phyloP scores from a whole-genome alignment of 148 eudicot genomes.

The Amaranthus palmeri region DNA sequence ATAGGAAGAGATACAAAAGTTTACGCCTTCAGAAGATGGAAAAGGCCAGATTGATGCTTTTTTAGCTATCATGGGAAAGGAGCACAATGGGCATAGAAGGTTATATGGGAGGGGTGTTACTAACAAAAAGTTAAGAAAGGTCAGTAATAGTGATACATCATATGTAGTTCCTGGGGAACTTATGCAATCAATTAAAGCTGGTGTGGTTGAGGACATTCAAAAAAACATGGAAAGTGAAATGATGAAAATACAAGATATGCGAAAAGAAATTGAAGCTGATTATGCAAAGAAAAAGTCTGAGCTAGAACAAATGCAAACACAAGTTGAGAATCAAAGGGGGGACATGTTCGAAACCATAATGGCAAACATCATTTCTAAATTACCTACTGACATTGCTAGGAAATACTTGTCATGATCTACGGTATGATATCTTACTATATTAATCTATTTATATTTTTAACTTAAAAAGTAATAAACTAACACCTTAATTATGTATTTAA shows the following conservation, averaged over 20 bases:
- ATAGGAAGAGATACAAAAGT: neutral
- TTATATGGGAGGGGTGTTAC: constrained; percentile 13
- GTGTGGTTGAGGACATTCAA: neutral
- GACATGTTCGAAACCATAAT: neutral
- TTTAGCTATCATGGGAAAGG: constrained; percentile 12
- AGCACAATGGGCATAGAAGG: neutral
- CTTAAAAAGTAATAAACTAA: too few species aligned
- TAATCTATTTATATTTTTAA: too few species aligned
- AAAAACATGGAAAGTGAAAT: neutral
- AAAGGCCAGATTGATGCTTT: neutral
- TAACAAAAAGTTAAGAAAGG: neutral
- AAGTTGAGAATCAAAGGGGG: neutral
- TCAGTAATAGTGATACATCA: neutral
- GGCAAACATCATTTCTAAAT: constrained; percentile 1
- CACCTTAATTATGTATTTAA: too few species aligned
- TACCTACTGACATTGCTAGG: neutral
- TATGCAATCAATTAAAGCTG: neutral
- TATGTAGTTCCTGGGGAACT: neutral
- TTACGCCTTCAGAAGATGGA: neutral
- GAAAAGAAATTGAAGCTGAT: neutral
- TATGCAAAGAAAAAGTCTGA: constrained; percentile 8
- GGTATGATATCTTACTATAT: neutral
- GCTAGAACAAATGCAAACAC: constrained; percentile 8
- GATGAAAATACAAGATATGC: neutral
- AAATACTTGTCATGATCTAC: constrained; percentile 4